Base-by-base conservation (phyloP, 805 yeast species). In the Spathaspora arborariae region DNA sequence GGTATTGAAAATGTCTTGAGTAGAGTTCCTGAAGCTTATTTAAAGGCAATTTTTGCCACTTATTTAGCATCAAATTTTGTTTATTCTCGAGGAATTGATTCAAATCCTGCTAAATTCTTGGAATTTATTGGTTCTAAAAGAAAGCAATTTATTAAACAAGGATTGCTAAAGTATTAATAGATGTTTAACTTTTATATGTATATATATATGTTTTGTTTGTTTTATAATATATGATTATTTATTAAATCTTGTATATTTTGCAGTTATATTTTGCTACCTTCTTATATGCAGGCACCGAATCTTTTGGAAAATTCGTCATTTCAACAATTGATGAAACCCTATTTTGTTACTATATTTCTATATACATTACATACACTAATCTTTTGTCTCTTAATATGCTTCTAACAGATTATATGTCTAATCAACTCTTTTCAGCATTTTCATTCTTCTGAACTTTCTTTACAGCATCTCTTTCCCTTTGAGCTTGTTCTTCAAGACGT, bases 1-100 rank as follows among this genome's bases (percentile, higher is more conserved):
- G 88, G 89, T 6, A 78, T 88, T 47, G 85, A 82, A 8, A 68
- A 71, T 47, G 82, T 92, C 36, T 72, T 92, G 56, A 58, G 70
- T 39, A 81, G 94, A 58, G 94, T 92, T 34, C 99, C 99, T 16
- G 87, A 78, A 48, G 79, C 95, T 44, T 94, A 92, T 64, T 74
- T 92, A 63, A 84, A 82, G 60, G 96, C 97, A 2, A 80, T 92
- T 56, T 87, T 92, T 60, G 95, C 96, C 39, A 85, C 94, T 30
- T 84, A 81, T 60, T 74, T 90, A 57, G 90, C 96, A 9, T 85
- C 96, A 41, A 76, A 85, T 41, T 90, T 86, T 65, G 95, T 90
- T 45, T 90, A 90, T 67, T 75, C 85, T 21, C 76, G 84, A 59
- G 97, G 97, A 46, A 74, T 82, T 49, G 88, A 81, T 51, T 81